These are phyloP conservation scores for Schrenkiella parvula DNA, from an alignment of 345 rosid species.

Conservation along the genomic window DNA sequence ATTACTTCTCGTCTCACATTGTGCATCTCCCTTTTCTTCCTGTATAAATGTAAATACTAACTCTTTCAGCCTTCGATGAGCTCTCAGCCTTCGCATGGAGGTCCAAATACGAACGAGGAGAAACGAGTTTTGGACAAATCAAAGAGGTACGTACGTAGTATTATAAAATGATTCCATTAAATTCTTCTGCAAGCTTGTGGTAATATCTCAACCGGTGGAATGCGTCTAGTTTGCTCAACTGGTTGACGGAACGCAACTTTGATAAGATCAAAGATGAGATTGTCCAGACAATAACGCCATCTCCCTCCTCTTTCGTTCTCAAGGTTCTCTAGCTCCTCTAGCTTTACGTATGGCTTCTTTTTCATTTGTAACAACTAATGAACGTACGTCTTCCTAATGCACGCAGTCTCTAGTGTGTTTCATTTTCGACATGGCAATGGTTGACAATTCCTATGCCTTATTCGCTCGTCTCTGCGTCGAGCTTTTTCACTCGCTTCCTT, in stretches of 20 bases:
- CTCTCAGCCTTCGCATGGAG: neutral
- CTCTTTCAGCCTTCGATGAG: too few relatives aligned
- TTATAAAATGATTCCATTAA: too few relatives aligned
- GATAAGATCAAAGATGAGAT: slow-evolving; percentile 28
- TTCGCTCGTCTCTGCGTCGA: slow-evolving; percentile 17
- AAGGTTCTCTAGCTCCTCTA: neutral
- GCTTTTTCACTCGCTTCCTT: slow-evolving; percentile 15
- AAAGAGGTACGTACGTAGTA: neutral
- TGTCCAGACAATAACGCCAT: slow-evolving; percentile 1
- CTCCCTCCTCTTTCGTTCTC: neutral
- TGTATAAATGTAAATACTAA: too few relatives aligned
- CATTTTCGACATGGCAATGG: slow-evolving; percentile 26
- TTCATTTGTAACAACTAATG: neutral
- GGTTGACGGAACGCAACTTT: slow-evolving; percentile 19
- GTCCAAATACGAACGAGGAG: neutral
- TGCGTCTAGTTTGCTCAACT: slow-evolving; percentile 20
- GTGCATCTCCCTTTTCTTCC: too few relatives aligned
- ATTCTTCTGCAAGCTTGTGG: neutral
- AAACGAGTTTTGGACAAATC: neutral
- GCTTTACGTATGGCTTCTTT: too few relatives aligned
- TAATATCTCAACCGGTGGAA: too few relatives aligned
- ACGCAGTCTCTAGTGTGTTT: slow-evolving; percentile 21
- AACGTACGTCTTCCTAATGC: too few relatives aligned
- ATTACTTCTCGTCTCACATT: too few relatives aligned
- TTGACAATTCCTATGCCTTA: slow-evolving; percentile 3